Evolutionary conservation across 2,329 filamentous ascomycete species (phyloP).

Genomic region (Trichoderma sp.): DNA sequence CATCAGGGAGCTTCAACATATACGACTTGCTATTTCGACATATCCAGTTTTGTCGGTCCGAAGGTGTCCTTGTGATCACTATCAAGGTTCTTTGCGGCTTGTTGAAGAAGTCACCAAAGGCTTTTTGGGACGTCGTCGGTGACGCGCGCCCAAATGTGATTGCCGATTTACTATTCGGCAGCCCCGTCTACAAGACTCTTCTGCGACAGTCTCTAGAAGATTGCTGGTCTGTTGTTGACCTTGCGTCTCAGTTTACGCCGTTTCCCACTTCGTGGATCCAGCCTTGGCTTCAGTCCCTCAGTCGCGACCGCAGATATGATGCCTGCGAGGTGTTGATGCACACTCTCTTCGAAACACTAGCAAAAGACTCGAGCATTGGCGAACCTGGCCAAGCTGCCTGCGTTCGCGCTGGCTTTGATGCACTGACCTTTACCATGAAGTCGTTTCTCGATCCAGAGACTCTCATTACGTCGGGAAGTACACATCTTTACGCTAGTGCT

Average conservation of each 20-base stretch:
- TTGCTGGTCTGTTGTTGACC: constrained; percentile 42
- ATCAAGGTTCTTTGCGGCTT: constrained; percentile 69
- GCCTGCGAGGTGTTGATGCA: constrained; percentile 77
- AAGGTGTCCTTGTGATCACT: constrained; percentile 63
- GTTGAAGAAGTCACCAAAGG: constrained; percentile 70
- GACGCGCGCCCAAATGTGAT: constrained; percentile 76
- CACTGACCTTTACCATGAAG: constrained; percentile 55
- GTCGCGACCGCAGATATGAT: constrained; percentile 71
- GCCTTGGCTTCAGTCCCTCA: constrained; percentile 74
- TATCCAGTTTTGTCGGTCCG: constrained; percentile 48
- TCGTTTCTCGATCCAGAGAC: constrained; percentile 52
- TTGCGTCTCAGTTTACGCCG: constrained; percentile 47
- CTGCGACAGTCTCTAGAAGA: constrained; percentile 59
- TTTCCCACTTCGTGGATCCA: constrained; percentile 76
- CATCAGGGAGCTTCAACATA: constrained; percentile 57
- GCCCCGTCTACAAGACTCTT: constrained; percentile 61
- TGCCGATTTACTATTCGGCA: constrained; percentile 79
- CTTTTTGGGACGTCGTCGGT: constrained; percentile 87
- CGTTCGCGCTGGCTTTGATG: constrained; percentile 62
- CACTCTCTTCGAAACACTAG: constrained; percentile 67
- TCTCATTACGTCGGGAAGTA: constrained; percentile 48
- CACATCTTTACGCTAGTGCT: constrained; percentile 61
- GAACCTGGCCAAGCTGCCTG: constrained; percentile 59
- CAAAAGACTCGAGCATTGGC: constrained; percentile 52
- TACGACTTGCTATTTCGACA: constrained; percentile 62